Percentiles rank a stretch among this genome's conserved stretches.
Conservation (phyloP, 345 rosid species). For the Hirschfeldia incana region DNA sequence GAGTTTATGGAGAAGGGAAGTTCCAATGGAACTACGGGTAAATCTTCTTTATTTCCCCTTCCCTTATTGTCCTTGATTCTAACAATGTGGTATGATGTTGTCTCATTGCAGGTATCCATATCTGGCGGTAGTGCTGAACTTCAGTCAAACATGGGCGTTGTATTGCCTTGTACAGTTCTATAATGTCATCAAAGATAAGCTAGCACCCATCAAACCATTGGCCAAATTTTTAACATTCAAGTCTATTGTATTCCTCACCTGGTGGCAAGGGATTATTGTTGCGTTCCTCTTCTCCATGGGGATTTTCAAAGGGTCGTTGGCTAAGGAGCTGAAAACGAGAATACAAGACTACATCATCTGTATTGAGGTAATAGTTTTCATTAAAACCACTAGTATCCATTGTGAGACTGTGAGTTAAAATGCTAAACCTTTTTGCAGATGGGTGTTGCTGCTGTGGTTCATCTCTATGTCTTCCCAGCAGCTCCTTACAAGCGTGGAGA, state of each 20-base stretch:
- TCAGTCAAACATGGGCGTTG: conserved; percentile 97
- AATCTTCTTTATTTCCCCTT: background rate
- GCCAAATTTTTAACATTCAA: conserved; percentile 95
- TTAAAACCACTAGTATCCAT: too few relatives aligned
- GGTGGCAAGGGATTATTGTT: conserved; percentile 99
- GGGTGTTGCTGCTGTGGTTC: conserved; percentile 96
- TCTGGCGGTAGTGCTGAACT: conserved; percentile 93
- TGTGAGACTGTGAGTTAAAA: too few relatives aligned
- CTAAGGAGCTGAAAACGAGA: conserved; percentile 86
- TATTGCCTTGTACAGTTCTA: conserved; percentile 98
- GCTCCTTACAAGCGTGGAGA: conserved; percentile 96
- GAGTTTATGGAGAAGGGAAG: conserved; percentile 98
- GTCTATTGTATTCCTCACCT: conserved; percentile 97
- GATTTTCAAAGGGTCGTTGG: conserved; percentile 76
- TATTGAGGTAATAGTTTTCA: conserved; percentile 45
- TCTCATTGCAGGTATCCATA: conserved; percentile 79
- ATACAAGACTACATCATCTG: conserved; percentile 97
- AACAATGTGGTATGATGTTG: background rate
- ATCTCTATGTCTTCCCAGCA: conserved; percentile 91
- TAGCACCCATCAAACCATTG: conserved; percentile 89
- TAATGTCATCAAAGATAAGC: conserved; percentile 75
- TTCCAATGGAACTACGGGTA: conserved; percentile 96
- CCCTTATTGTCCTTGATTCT: background rate
- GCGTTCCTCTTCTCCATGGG: conserved; percentile 97
- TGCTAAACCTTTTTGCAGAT: conserved; percentile 38